A percentile compares a stretch with the other conserved stretches of the same genome.
phyloP scores from a whole-genome alignment of 257 asterid genomes.

The Solanum habrochaites region DNA sequence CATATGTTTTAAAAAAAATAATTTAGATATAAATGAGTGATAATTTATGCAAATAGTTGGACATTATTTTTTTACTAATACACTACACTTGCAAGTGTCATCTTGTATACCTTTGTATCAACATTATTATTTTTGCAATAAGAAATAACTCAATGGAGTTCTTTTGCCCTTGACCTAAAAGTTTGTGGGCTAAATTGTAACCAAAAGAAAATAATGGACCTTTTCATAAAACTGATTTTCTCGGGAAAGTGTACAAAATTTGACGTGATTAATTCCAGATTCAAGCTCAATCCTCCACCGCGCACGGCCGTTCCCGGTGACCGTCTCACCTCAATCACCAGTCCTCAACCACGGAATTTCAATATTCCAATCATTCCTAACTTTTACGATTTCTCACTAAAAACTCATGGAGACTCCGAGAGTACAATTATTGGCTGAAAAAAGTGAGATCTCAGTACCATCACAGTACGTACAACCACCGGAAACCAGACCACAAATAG shows the following conservation, averaged over 20 bases:
- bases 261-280: not conserved
- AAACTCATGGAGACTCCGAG: constrained; percentile 10
- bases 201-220: not conserved
- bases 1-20: not conserved
- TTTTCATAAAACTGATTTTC: not conserved
- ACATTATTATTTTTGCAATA: not conserved
- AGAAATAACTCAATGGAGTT: not conserved
- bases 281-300: not conserved
- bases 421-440: constrained; percentile 55
- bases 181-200: not conserved
- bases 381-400: not conserved
- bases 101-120: not conserved
- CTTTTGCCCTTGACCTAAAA: not conserved
- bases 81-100: not conserved
- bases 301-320: not conserved
- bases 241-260: not conserved
- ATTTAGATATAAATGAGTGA: not conserved
- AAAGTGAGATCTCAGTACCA: constrained; percentile 40
- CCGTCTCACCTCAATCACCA: not conserved
- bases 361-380: not conserved
- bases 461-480: constrained; percentile 61
- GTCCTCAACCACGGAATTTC: not conserved
- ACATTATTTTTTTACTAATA: not conserved
- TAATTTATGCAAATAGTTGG: too few relatives aligned
- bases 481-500: constrained; percentile 30